These are phyloP conservation scores for Kwoniella dendrophila DNA, from an alignment of 768 basidiomycete species.

Conservation along the genomic window DNA sequence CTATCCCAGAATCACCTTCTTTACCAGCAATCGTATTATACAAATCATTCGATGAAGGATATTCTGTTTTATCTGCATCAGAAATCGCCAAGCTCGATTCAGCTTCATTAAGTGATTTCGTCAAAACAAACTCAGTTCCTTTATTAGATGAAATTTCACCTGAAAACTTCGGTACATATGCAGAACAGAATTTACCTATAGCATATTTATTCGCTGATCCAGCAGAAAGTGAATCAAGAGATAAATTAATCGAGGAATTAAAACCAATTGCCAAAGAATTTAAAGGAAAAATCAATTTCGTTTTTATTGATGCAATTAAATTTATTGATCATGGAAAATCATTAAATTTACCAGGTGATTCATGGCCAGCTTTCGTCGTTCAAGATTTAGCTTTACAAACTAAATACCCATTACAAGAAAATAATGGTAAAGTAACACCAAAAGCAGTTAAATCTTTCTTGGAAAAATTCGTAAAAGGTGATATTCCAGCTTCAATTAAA, in stretches of 20 bases:
- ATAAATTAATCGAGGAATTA: slow-evolving; percentile 68
- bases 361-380: slow-evolving; percentile 93
- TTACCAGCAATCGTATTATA: slow-evolving; percentile 88
- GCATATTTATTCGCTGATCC: slow-evolving; percentile 95
- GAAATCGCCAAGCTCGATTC: slow-evolving; percentile 43
- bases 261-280: slow-evolving; percentile 76
- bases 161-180: slow-evolving; percentile 89
- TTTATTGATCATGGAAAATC: slow-evolving; percentile 95
- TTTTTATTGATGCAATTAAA: slow-evolving; percentile 95
- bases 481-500: slow-evolving; percentile 82
- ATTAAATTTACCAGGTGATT: slow-evolving; percentile 78
- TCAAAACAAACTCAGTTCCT: slow-evolving; percentile 81
- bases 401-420: slow-evolving; percentile 65
- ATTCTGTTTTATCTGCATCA: slow-evolving; percentile 51
- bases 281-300: slow-evolving; percentile 91
- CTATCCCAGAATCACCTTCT: slow-evolving; percentile 67
- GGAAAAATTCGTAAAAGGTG: slow-evolving; percentile 68
- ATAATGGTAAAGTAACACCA: slow-evolving; percentile 61
- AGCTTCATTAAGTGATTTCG: slow-evolving; percentile 72
- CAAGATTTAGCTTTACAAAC: slow-evolving; percentile 81
- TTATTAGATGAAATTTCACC: slow-evolving; percentile 87
- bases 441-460: slow-evolving; percentile 67
- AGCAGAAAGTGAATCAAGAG: slow-evolving; percentile 63
- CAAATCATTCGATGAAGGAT: slow-evolving; percentile 86
- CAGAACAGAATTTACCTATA: slow-evolving; percentile 77